Evolutionary conservation across 305 asterid genomes (phyloP), one percentile per base, ranked within the genome.

Genomic region (Solanum aculeatissimum): DNA sequence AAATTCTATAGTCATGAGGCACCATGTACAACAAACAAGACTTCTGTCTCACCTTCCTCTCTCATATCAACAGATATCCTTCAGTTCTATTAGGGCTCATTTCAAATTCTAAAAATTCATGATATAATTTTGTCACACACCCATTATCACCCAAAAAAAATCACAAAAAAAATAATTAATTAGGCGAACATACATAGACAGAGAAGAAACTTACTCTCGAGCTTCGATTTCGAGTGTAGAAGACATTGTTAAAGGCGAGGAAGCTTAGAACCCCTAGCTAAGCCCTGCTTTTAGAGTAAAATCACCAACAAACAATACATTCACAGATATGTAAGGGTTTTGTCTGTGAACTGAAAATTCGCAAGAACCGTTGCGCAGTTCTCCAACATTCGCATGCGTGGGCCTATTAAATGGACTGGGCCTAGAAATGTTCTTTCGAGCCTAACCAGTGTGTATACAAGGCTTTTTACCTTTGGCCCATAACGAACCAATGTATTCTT

Each of bases 211-310:
- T 90, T 95, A 95, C 98, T 95, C 98, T 87, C 93, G 93, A 85
- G 98, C 98, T 91, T 95, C 98, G 88, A 95, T 95, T 91, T 94
- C 98, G 63, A 94, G 98, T 43, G 98, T 93, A 53, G 98, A 95
- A 89, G 98, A 92, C 98, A 95, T 95, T 87, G 49, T 11, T 78
- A 54, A 29, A 2, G 49, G 35, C n/a, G 55, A 71, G 54, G 40
- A 11, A 1, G 45, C 45, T 66, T 66, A 66, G 1, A 65, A 3
- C 10, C 79, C 74, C 5, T 8, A 8, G 13, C 15, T 21, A 43
- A 43, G 10, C 49, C 32, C 49, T 78, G 47, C n/a, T 29, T 32
- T 18, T 32, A 19, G 18, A 5, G 9, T 16, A 16, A 0, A 78
- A 53, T 51, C 43, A 51, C 9, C 13, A 72, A 25, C 23, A 72